These are phyloP conservation scores for Pulveroboletus ravenelii DNA, from an alignment of 768 basidiomycete species.

Conservation along the genomic window DNA sequence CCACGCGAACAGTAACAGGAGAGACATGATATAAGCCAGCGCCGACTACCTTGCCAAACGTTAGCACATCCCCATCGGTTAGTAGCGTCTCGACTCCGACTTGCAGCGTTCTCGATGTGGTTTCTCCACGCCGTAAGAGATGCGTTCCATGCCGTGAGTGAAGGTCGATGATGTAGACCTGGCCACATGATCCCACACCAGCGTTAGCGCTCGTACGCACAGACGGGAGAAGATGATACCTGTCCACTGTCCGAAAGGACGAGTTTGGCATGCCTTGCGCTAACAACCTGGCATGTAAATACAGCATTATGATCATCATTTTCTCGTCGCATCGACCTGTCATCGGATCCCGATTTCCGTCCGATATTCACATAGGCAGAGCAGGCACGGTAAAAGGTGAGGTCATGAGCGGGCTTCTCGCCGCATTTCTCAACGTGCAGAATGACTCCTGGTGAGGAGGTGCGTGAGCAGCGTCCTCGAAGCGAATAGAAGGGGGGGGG, in stretches of 20 bases:
- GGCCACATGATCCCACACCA: neutral
- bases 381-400: conserved; percentile 50
- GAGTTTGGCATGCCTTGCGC: conserved; percentile 74
- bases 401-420: conserved; percentile 38
- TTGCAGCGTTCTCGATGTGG: conserved; percentile 42
- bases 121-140: conserved; percentile 50
- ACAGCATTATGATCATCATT: conserved; percentile 47
- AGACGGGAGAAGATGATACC: conserved; percentile 36
- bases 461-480: conserved; percentile 9
- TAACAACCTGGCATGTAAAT: conserved; percentile 76
- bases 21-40: conserved; percentile 55
- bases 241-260: conserved; percentile 65
- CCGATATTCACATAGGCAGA: conserved; percentile 59
- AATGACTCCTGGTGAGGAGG: conserved; percentile 44
- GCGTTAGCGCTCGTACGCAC: conserved; percentile 18
- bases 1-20: conserved; percentile 58
- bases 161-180: conserved; percentile 70
- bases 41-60: conserved; percentile 74
- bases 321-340: conserved; percentile 35
- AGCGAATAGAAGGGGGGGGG: conserved; percentile 8
- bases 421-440: conserved; percentile 54
- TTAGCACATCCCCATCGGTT: conserved; percentile 63
- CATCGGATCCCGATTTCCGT: conserved; percentile 53
- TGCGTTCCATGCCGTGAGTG: conserved; percentile 77
- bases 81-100: conserved; percentile 56